Percentiles rank a stretch among this genome's conserved stretches.
Conservation (phyloP, 257 asterid species). For the Gentiana dahurica region DNA sequence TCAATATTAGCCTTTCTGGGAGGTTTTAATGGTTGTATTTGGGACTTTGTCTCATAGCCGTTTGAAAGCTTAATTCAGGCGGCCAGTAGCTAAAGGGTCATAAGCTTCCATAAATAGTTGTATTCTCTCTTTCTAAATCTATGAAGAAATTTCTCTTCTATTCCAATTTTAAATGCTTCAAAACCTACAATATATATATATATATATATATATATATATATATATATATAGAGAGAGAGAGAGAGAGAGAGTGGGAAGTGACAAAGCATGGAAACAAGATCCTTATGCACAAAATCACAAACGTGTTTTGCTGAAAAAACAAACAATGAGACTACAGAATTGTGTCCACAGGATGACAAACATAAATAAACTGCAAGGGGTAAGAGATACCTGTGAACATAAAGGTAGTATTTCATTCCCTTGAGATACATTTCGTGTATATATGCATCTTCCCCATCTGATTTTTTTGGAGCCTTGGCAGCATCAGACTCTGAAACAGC, state of each 20-base stretch:
- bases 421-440: conserved; percentile 34
- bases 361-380: not conserved
- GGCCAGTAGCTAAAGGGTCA: too few species aligned
- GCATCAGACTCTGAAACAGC: conserved; percentile 38
- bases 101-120: too few species aligned
- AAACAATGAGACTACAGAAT: not conserved
- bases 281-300: not conserved
- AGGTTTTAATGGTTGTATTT: too few species aligned
- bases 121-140: too few species aligned
- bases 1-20: too few species aligned
- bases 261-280: too few species aligned
- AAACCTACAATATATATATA: too few species aligned
- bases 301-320: not conserved
- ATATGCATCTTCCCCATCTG: conserved; percentile 26
- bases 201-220: too few species aligned
- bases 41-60: too few species aligned
- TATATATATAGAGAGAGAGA: not conserved
- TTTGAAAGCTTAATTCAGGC: too few species aligned
- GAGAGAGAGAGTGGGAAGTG: not conserved
- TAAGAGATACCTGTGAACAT: conserved; percentile 33
- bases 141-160: too few species aligned
- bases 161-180: too few species aligned
- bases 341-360: not conserved
- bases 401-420: conserved; percentile 35
- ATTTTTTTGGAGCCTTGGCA: conserved; percentile 29